These are phyloP conservation scores for Rhizoclosmatium globosum DNA, from an alignment of 192 early-diverging fungal genomes.

Conservation along the genomic window DNA sequence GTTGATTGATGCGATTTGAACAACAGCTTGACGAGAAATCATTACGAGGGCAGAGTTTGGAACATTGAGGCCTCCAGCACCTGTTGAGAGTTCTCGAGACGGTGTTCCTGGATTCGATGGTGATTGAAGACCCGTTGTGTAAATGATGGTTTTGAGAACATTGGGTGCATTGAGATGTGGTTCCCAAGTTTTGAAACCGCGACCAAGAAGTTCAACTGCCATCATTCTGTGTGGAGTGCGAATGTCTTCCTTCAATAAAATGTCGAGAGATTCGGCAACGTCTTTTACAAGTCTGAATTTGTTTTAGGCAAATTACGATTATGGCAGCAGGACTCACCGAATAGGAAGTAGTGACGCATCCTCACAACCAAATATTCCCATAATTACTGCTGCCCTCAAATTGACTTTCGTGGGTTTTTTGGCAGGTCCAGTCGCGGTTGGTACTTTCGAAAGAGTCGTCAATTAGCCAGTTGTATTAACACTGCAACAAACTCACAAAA, in stretches of 20 bases:
- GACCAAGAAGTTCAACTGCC: slow-evolving; percentile 76
- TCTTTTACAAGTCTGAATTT: slow-evolving; percentile 61
- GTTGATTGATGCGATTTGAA: slow-evolving; percentile 73
- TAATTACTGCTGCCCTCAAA: slow-evolving; percentile 73
- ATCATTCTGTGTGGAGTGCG: slow-evolving; percentile 58
- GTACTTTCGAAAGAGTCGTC: neutral
- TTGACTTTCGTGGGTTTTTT: slow-evolving; percentile 59
- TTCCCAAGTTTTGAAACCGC: slow-evolving; percentile 80
- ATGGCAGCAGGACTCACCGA: slow-evolving; percentile 19
- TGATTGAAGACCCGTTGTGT: slow-evolving; percentile 52
- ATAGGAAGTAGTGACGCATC: slow-evolving; percentile 55
- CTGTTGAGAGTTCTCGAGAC: slow-evolving; percentile 2
- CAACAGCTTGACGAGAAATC: slow-evolving; percentile 73
- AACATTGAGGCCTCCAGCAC: neutral
- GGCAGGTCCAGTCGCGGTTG: slow-evolving; percentile 2
- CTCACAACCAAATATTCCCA: slow-evolving; percentile 78
- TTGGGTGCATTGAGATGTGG: slow-evolving; percentile 73
- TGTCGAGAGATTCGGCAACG: slow-evolving; percentile 72
- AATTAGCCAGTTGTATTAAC: neutral
- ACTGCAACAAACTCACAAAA: slow-evolving; percentile 57
- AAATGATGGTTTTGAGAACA: slow-evolving; percentile 69
- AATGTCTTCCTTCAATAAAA: slow-evolving; percentile 67
- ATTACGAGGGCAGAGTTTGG: slow-evolving; percentile 53
- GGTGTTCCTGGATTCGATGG: slow-evolving; percentile 2
- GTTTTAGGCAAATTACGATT: too few relatives aligned